A percentile compares a stretch with the other conserved stretches of the same genome.
Evolutionary conservation across 352 stramenopile species (phyloP).

Genomic region (Phytopythium ostracodes): DNA sequence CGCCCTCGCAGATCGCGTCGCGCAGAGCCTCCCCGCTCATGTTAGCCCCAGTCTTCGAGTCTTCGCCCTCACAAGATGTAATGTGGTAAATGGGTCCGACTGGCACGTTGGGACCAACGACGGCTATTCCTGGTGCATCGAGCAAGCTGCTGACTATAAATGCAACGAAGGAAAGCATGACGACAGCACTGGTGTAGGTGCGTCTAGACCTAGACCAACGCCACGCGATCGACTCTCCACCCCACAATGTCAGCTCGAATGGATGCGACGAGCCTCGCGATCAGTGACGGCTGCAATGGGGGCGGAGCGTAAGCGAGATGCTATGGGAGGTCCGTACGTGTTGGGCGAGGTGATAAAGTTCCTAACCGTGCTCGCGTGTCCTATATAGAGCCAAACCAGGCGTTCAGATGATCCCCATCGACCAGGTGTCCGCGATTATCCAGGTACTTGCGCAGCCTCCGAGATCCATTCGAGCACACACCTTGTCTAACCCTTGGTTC

Average conservation of each 20-base stretch:
- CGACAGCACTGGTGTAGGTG: too few relatives aligned
- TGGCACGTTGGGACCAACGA: not conserved
- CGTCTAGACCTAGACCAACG: too few relatives aligned
- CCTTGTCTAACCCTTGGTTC: not conserved
- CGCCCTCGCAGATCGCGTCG: constrained; percentile 37
- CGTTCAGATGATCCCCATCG: constrained; percentile 2
- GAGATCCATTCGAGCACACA: not conserved
- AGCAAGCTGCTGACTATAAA: not conserved
- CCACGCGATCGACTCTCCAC: not conserved
- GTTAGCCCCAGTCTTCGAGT: not conserved
- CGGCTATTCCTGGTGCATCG: not conserved
- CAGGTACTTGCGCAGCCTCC: constrained; percentile 19
- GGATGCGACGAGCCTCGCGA: not conserved
- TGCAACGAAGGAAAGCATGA: too few relatives aligned
- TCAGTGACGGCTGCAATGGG: not conserved
- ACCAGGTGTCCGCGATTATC: constrained; percentile 1
- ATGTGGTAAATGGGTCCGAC: not conserved
- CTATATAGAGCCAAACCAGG: not conserved
- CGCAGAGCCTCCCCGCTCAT: constrained; percentile 35
- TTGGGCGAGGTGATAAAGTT: not conserved
- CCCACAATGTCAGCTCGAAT: not conserved
- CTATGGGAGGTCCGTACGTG: not conserved
- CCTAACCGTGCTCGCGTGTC: not conserved
- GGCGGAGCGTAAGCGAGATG: not conserved
- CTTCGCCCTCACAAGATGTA: not conserved